Evolutionary conservation across 371 early-diverging fungal species (phyloP).

Genomic region (Massospora cicadina): DNA sequence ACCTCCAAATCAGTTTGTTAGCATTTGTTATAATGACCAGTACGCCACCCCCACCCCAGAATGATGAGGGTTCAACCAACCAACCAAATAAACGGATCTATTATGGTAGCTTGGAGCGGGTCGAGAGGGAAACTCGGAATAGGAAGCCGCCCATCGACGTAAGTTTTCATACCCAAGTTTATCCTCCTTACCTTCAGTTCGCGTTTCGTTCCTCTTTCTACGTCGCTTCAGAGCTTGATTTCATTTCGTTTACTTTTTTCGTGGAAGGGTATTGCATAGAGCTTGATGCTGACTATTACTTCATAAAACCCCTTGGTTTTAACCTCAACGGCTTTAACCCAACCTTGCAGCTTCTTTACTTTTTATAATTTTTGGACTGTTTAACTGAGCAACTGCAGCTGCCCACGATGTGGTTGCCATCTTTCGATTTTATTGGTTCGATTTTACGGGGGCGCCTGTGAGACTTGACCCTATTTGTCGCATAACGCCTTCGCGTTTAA

Average conservation of each 20-base stretch:
- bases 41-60: neutral
- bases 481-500: no score
- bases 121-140: constrained; percentile 9
- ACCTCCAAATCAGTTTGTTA: no score
- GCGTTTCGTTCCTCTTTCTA: neutral
- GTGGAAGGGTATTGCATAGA: neutral
- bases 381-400: no score
- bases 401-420: no score
- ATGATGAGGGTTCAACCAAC: neutral
- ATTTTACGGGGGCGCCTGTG: no score
- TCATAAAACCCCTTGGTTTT: neutral
- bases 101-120: constrained; percentile 13
- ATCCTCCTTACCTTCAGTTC: neutral
- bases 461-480: no score
- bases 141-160: constrained; percentile 9
- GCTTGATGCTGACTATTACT: neutral
- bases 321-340: neutral
- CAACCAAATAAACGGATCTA: constrained; percentile 9
- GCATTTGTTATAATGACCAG: no score
- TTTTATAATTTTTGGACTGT: no score
- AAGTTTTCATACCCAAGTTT: neutral
- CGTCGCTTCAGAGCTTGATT: neutral
- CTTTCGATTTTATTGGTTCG: no score
- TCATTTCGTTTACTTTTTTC: neutral
- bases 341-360: no score